These are phyloP conservation scores for Candida silvicultrix DNA, from an alignment of 805 yeast species.

Conservation along the genomic window DNA sequence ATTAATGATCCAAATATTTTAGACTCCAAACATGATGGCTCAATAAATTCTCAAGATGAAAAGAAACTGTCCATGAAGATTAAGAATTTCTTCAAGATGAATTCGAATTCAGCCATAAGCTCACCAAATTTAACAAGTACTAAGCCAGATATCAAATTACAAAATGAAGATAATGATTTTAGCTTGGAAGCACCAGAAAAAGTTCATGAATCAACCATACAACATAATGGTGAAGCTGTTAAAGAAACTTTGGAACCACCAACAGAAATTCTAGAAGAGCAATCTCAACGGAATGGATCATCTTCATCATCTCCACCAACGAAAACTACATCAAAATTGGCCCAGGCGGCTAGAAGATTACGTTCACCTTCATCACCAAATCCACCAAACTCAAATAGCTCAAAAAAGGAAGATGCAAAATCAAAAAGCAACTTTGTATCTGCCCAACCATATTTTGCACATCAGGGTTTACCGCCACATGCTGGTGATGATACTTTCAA, in stretches of 20 bases:
- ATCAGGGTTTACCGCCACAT: slow-evolving; percentile 56
- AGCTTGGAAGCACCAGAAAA: slow-evolving; percentile 10
- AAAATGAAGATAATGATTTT: slow-evolving; percentile 4
- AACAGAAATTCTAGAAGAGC: slow-evolving; percentile 1
- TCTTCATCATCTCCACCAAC: neutral
- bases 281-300: slow-evolving; percentile 1
- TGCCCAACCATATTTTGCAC: slow-evolving; percentile 45
- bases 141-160: neutral
- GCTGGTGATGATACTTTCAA: slow-evolving; percentile 17
- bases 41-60: slow-evolving; percentile 4
- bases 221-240: neutral
- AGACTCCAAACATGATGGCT: neutral
- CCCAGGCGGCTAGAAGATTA: slow-evolving; percentile 23
- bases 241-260: slow-evolving; percentile 2
- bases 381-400: slow-evolving; percentile 11
- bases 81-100: slow-evolving; percentile 17
- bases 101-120: slow-evolving; percentile 6
- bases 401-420: neutral
- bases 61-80: slow-evolving; percentile 14
- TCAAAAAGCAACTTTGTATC: slow-evolving; percentile 14
- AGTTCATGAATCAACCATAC: neutral
- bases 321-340: slow-evolving; percentile 1
- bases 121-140: slow-evolving; percentile 11
- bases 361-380: slow-evolving; percentile 28
- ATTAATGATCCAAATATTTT: neutral